A percentile compares a stretch with the other conserved stretches of the same genome.
phyloP scores from a whole-genome alignment of 164 flowering plant genomes.

The Macadamia tetraphylla region DNA sequence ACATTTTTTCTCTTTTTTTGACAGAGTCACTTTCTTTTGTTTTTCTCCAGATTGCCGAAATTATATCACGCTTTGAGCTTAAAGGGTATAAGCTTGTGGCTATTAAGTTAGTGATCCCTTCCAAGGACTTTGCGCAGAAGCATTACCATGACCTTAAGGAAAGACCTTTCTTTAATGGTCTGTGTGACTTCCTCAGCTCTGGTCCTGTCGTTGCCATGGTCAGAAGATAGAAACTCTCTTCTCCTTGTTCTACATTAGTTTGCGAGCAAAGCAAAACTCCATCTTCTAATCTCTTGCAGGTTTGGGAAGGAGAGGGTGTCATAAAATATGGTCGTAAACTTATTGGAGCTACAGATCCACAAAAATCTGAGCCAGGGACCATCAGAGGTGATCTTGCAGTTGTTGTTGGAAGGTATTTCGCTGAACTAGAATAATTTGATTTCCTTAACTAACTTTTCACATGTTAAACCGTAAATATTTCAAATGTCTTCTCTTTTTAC shows the following conservation, averaged over 20 bases:
- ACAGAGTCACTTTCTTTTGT: neutral
- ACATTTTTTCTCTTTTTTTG: too few relatives aligned
- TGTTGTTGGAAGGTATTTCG: constrained; percentile 81
- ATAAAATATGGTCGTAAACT: constrained; percentile 91
- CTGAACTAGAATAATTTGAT: neutral
- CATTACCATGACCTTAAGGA: constrained; percentile 95
- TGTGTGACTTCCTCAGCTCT: constrained; percentile 93
- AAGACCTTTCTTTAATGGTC: constrained; percentile 91
- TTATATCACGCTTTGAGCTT: constrained; percentile 83
- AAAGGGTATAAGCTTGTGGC: constrained; percentile 96
- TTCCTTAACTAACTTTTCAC: neutral
- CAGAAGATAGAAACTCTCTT: constrained; percentile 10
- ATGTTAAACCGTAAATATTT: too few relatives aligned
- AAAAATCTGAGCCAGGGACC: constrained; percentile 97
- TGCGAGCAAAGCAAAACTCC: neutral
- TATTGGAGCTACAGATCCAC: constrained; percentile 98
- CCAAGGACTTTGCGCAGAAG: constrained; percentile 85
- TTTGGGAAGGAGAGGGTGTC: constrained; percentile 99
- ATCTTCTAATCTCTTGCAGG: constrained; percentile 36
- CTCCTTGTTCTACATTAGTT: neutral
- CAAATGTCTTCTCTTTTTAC: too few relatives aligned
- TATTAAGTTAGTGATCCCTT: constrained; percentile 70
- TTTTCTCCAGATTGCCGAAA: constrained; percentile 71
- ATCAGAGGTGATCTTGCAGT: constrained; percentile 98
- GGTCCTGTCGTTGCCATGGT: constrained; percentile 99